Conservation (phyloP, 2,329 filamentous ascomycete species). For the Byssothecium circinans region DNA sequence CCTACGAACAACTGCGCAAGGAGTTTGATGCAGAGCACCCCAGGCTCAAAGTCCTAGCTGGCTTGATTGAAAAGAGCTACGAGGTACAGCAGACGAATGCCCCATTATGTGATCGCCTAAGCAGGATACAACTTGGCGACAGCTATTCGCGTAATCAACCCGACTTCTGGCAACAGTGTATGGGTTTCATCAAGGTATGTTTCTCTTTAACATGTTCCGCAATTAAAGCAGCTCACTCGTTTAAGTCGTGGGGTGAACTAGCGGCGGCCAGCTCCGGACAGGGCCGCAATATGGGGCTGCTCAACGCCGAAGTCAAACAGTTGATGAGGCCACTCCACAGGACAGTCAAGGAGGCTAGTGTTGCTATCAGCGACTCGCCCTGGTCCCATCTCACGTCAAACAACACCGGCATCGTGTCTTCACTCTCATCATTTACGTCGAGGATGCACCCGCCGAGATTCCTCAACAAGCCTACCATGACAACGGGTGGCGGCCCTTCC, state of each 20-base stretch:
- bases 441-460: conserved; percentile 38
- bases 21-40: conserved; percentile 40
- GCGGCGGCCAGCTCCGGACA: conserved; percentile 47
- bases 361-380: conserved; percentile 68
- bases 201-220: conserved; percentile 13
- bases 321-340: conserved; percentile 80
- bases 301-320: conserved; percentile 67
- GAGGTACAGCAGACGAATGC: conserved; percentile 73
- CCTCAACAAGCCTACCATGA: conserved; percentile 29
- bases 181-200: conserved; percentile 64
- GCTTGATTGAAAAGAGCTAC: conserved; percentile 71
- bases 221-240: conserved; percentile 36
- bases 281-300: conserved; percentile 48
- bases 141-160: conserved; percentile 68
- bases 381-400: conserved; percentile 60
- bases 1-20: conserved; percentile 31
- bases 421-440: conserved; percentile 40
- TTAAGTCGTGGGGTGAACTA: conserved; percentile 67
- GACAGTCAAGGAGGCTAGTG: conserved; percentile 77
- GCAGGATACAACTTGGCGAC: conserved; percentile 81
- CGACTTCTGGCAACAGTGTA: conserved; percentile 71
- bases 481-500: conserved; percentile 23
- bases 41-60: conserved; percentile 47
- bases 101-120: conserved; percentile 70
- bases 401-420: conserved; percentile 28